A percentile compares a stretch with the other conserved stretches of the same genome.
Evolutionary conservation across 140 eudicot species (phyloP).

Genomic region (Senecio squalidus): DNA sequence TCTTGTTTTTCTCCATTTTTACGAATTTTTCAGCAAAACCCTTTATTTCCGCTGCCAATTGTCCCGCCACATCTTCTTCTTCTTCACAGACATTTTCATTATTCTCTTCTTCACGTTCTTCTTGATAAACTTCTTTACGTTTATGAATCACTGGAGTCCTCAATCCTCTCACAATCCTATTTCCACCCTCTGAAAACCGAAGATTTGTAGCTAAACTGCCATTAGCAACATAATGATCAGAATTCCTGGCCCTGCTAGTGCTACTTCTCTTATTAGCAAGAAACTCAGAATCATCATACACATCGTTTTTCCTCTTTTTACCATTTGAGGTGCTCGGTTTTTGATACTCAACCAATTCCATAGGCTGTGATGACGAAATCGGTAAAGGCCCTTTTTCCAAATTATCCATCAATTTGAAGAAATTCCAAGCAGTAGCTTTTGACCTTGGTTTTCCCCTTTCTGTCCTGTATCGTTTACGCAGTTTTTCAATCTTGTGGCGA

Average conservation of each 20-base stretch:
- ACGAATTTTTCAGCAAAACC: constrained; percentile 73
- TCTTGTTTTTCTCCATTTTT: constrained; percentile 76
- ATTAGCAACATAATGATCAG: constrained; percentile 20
- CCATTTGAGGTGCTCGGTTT: constrained; percentile 22
- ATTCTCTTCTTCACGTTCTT: constrained; percentile 22
- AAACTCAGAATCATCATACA: constrained; percentile 27
- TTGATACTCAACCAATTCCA: constrained; percentile 30
- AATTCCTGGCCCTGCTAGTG: constrained; percentile 47
- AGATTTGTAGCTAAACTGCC: constrained; percentile 24
- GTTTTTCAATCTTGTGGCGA: constrained; percentile 95
- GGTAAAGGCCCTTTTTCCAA: constrained; percentile 80
- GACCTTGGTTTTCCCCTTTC: constrained; percentile 57
- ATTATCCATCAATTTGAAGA: constrained; percentile 63
- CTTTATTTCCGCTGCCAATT: constrained; percentile 67
- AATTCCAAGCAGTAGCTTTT: constrained; percentile 51
- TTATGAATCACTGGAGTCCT: constrained; percentile 35
- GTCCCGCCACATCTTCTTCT: constrained; percentile 31
- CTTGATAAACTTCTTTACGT: constrained; percentile 30
- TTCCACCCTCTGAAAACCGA: constrained; percentile 15
- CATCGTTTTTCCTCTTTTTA: constrained; percentile 27
- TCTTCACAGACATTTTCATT: constrained; percentile 10
- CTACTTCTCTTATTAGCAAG: constrained; percentile 26
- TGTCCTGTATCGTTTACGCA: constrained; percentile 77
- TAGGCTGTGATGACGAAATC: constrained; percentile 46
- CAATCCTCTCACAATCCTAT: constrained; percentile 27